Percentiles rank a stretch among this genome's conserved stretches.
Evolutionary conservation across 2,329 filamentous ascomycete genomes (phyloP).

Genomic region (Xylaria sp.): DNA sequence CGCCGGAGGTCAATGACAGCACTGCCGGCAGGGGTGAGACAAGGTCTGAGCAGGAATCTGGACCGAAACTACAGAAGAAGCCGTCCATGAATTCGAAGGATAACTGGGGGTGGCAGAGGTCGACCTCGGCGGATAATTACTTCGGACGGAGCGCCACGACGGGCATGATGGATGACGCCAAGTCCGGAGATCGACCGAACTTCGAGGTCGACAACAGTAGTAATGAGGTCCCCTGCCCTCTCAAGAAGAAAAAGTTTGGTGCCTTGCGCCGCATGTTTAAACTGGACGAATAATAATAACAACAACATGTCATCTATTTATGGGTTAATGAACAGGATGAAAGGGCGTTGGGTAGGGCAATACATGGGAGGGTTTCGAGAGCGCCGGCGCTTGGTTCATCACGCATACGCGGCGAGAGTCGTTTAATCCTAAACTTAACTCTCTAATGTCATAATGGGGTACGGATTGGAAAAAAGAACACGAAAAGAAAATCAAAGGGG

Average conservation of each 20-base stretch:
- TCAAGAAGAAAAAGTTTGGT: slow-evolving; percentile 52
- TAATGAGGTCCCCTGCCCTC: slow-evolving; percentile 30
- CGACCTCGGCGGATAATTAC: slow-evolving; percentile 29
- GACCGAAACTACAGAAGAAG: slow-evolving; percentile 43
- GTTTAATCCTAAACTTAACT: neutral
- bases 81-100: slow-evolving; percentile 35
- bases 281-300: slow-evolving; percentile 43
- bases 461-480: neutral
- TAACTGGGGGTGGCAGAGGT: slow-evolving; percentile 44
- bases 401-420: neutral
- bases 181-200: slow-evolving; percentile 22
- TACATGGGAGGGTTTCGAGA: slow-evolving; percentile 14
- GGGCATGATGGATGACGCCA: slow-evolving; percentile 14
- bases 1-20: slow-evolving; percentile 49
- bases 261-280: slow-evolving; percentile 52
- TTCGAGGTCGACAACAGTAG: slow-evolving; percentile 11
- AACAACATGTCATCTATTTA: slow-evolving; percentile 4
- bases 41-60: slow-evolving; percentile 41
- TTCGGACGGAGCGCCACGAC: slow-evolving; percentile 14
- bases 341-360: slow-evolving; percentile 17
- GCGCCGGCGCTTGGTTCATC: neutral
- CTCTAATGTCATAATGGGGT: neutral
- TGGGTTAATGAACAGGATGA: slow-evolving; percentile 8
- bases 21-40: slow-evolving; percentile 46
- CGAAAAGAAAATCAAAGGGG: neutral